Base-by-base conservation (phyloP, 352 stramenopile species). In the Globisporangium abappressorium region DNA sequence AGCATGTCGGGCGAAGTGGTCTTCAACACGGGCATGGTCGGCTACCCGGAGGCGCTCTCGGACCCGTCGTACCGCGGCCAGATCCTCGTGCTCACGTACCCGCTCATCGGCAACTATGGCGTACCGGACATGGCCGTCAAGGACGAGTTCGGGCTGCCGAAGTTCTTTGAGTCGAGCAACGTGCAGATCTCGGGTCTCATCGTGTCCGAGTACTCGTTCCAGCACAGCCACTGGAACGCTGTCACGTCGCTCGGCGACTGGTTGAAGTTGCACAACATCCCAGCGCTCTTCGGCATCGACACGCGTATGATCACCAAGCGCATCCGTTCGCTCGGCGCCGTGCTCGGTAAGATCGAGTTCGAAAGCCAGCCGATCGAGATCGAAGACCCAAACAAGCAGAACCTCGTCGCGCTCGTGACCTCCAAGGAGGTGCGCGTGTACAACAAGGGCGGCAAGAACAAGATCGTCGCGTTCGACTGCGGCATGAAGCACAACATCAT, bases 401-500 rank as follows among this genome's bases (percentile, higher is more conserved):
- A 99, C 75, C 84, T 99, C 24, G 97, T 98, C 2, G 81, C 85
- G 11, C 95, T 98, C 73, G 97, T 99, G 33, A 98, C 93, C 53
- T 96, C 87, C 9, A 99, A 98, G 78, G 81, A 94, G 33, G 71
- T 94, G 36, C 81, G 84, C 12, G 89, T 95, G 34, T 99, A 97
- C 76, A 97, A 97, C 69, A 95, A 97, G 71, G 97, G 94, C 36
- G 98, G 98, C 69, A 76, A 83, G 33, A 75, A 96, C 56, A 98
- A 98, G 73, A 96, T 99, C 56, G 76, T 99, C 56, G 97, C 96
- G 7, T 90, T 98, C 51, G 97, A 99, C 76, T 99, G 96, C 76
- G 97, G 98, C 66, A 99, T 99, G 79, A 99, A 99, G 82, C 98
- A 97, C 87, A 99, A 99, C 80, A 99, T 99, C 75, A 98, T 99